These are phyloP conservation scores for Irpex lacteus DNA, from an alignment of 1,284 basidiomycete species.

Conservation along the genomic window DNA sequence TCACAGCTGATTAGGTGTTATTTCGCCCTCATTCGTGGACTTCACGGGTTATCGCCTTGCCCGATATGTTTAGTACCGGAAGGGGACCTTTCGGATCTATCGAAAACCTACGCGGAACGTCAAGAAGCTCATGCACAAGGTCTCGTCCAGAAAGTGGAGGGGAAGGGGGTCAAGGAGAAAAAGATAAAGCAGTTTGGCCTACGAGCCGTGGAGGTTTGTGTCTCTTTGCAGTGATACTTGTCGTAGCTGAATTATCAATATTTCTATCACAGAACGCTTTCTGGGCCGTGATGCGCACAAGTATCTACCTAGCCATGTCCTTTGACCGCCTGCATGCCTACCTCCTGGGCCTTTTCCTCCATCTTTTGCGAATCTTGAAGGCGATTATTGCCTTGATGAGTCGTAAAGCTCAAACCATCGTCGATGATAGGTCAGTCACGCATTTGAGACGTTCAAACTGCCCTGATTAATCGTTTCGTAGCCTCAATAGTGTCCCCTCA, in stretches of 20 bases:
- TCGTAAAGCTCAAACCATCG: neutral
- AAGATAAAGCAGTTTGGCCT: slow-evolving; percentile 5
- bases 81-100: too few relatives aligned
- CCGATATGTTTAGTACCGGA: too few relatives aligned
- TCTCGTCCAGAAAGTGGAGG: too few relatives aligned
- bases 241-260: neutral
- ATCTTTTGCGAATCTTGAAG: slow-evolving; percentile 12
- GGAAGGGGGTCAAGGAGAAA: neutral
- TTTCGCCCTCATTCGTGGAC: too few relatives aligned
- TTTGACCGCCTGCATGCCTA: slow-evolving; percentile 38
- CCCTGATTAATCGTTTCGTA: neutral
- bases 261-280: slow-evolving; percentile 14
- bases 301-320: slow-evolving; percentile 30
- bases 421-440: neutral
- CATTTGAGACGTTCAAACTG: neutral
- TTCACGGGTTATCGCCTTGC: too few relatives aligned
- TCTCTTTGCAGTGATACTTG: neutral
- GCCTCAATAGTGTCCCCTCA: slow-evolving; percentile 24
- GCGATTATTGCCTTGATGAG: neutral
- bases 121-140: too few relatives aligned
- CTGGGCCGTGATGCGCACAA: slow-evolving; percentile 16
- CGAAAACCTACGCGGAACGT: too few relatives aligned
- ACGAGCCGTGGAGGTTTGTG: slow-evolving; percentile 8
- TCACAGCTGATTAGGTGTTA: too few relatives aligned
- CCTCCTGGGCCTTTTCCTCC: slow-evolving; percentile 32